These are phyloP conservation scores for Henckelia pumila DNA, from an alignment of 257 asterid species.

Conservation along the genomic window DNA sequence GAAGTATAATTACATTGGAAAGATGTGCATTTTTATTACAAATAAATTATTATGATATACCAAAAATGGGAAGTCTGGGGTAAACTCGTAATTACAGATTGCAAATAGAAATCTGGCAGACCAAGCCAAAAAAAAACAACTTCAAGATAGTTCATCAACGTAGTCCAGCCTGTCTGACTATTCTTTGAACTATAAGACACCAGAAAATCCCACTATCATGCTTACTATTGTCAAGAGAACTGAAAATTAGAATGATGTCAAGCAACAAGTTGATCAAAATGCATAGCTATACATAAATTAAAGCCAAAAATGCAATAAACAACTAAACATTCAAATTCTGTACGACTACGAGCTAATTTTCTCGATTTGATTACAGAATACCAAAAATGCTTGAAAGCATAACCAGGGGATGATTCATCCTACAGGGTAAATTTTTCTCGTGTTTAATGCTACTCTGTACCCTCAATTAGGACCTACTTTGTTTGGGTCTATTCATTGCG, in stretches of 20 bases:
- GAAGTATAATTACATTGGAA: neutral
- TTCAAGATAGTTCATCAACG: conserved; percentile 3
- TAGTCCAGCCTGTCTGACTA: neutral
- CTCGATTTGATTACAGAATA: conserved; percentile 4
- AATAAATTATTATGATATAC: too few species aligned
- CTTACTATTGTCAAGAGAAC: neutral
- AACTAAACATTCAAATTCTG: conserved; percentile 12
- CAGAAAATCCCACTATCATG: neutral
- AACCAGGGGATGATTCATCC: conserved; percentile 13
- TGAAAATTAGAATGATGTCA: neutral
- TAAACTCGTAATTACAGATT: conserved; percentile 8
- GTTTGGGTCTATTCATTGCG: too few species aligned
- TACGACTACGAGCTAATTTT: conserved; percentile 5
- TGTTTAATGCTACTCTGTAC: too few species aligned
- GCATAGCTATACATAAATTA: neutral
- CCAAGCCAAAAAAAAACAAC: conserved; percentile 2
- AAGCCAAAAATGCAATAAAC: conserved; percentile 11
- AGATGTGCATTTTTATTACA: too few species aligned
- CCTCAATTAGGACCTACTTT: too few species aligned
- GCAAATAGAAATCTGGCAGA: conserved; percentile 8
- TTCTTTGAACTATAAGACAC: neutral
- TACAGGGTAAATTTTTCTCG: neutral
- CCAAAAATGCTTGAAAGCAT: conserved; percentile 15
- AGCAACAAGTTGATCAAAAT: neutral
- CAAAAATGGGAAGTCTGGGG: too few species aligned